Percentiles rank a stretch among this genome's conserved stretches.
Evolutionary conservation across 805 yeast genomes (phyloP).

Genomic region (Myxozyma udenii): DNA sequence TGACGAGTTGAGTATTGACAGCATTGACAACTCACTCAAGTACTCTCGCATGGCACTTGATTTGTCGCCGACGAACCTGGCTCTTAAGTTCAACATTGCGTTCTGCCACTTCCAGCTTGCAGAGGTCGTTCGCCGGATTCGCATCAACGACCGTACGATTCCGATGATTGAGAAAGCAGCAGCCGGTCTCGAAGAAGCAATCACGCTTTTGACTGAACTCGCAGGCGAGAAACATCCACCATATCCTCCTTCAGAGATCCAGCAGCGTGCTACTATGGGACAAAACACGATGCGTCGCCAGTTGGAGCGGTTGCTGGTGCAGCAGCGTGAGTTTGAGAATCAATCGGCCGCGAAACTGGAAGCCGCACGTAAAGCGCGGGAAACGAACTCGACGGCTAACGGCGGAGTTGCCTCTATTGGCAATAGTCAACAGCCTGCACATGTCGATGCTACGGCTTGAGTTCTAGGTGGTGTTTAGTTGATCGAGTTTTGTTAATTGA

Average conservation of each 20-base stretch:
- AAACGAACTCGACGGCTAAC: too few species aligned
- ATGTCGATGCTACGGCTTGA: too few species aligned
- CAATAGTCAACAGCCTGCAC: too few species aligned
- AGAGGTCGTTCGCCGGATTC: conserved; percentile 66
- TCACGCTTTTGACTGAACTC: conserved; percentile 54
- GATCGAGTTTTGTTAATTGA: too few species aligned
- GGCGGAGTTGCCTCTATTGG: too few species aligned
- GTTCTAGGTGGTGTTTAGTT: too few species aligned
- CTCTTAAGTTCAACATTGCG: conserved; percentile 74
- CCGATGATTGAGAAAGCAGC: conserved; percentile 59
- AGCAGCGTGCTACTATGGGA: conserved; percentile 84
- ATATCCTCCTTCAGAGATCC: conserved; percentile 72
- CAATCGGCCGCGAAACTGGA: conserved; percentile 59
- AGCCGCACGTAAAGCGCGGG: conserved; percentile 63
- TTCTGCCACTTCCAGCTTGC: conserved; percentile 83
- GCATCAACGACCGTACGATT: conserved; percentile 56
- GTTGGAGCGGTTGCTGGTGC: conserved; percentile 64
- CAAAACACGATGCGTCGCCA: conserved; percentile 68
- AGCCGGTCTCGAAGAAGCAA: conserved; percentile 59
- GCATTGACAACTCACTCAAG: conserved; percentile 59
- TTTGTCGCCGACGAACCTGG: conserved; percentile 42
- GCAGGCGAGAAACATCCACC: conserved; percentile 66
- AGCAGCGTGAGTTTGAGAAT: conserved; percentile 65
- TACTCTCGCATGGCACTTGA: conserved; percentile 58
- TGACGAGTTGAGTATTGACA: conserved; percentile 61